Conservation (phyloP, 805 yeast species). For the Kluyveromyces nonfermentans region DNA sequence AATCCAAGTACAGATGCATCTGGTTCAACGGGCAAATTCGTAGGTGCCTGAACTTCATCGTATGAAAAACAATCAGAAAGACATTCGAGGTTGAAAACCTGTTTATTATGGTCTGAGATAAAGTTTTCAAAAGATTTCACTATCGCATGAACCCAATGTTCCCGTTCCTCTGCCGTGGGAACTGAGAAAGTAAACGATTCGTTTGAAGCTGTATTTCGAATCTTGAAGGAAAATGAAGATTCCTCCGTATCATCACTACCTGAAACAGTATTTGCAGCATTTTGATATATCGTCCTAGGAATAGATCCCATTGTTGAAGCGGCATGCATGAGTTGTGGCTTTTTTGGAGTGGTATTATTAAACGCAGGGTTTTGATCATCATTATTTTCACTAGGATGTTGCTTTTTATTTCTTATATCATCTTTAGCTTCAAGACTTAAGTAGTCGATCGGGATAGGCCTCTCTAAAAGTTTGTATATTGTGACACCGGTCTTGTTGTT, state of each 20-base stretch:
- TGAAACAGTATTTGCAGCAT: constrained; percentile 1
- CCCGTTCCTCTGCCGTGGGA: constrained; percentile 40
- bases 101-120: constrained; percentile 32
- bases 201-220: constrained; percentile 50
- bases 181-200: constrained; percentile 45
- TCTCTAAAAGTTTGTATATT: constrained; percentile 38
- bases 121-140: constrained; percentile 39
- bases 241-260: constrained; percentile 5
- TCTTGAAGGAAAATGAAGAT: constrained; percentile 33
- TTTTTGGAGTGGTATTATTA: constrained; percentile 14
- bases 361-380: neutral
- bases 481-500: constrained; percentile 32
- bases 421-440: constrained; percentile 43
- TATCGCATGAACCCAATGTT: constrained; percentile 48
- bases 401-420: constrained; percentile 2
- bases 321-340: constrained; percentile 17
- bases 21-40: constrained; percentile 44
- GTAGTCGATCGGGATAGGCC: constrained; percentile 54
- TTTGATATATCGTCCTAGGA: constrained; percentile 1
- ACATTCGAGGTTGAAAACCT: constrained; percentile 45
- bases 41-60: constrained; percentile 42
- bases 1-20: constrained; percentile 43
- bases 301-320: constrained; percentile 12
- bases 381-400: neutral
- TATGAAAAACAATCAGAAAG: constrained; percentile 58